A percentile compares a stretch with the other conserved stretches of the same genome.
Conservation (phyloP, 768 basidiomycete species). For the Paxillus rubicundulus region DNA sequence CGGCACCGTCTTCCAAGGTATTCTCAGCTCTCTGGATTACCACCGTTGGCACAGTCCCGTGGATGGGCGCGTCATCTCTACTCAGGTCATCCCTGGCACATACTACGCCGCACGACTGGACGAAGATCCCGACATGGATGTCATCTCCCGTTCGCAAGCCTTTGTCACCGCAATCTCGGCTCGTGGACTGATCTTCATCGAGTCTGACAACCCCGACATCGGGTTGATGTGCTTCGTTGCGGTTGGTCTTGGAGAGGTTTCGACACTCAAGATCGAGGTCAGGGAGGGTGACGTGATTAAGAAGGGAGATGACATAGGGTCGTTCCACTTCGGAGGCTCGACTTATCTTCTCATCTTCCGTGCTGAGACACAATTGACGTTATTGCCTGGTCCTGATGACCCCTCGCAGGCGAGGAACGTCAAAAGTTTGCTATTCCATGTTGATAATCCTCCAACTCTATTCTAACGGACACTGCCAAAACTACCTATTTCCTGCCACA, state of each 20-base stretch:
- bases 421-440: conserved; percentile 19
- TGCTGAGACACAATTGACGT: conserved; percentile 24
- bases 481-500: no score
- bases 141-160: conserved; percentile 18
- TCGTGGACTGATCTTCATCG: conserved; percentile 56
- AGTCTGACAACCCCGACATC: conserved; percentile 50
- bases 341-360: conserved; percentile 48
- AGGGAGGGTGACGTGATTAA: conserved; percentile 41
- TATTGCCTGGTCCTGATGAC: conserved; percentile 11
- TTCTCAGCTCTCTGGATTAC: conserved; percentile 52
- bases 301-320: conserved; percentile 57
- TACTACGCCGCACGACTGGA: conserved; percentile 44
- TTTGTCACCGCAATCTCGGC: conserved; percentile 51
- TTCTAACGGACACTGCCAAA: no score
- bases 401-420: conserved; percentile 11
- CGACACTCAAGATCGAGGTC: conserved; percentile 54
- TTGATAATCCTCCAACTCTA: conserved; percentile 1
- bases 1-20: conserved; percentile 55
- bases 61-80: conserved; percentile 40
- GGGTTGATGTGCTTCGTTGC: conserved; percentile 59
- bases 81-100: conserved; percentile 47
- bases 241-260: conserved; percentile 62
- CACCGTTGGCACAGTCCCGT: conserved; percentile 67
- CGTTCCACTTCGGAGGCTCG: conserved; percentile 65
- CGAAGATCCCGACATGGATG: conserved; percentile 26